Base-by-base conservation (phyloP, 106 monocot genomes). In the Acanthochlamys bracteata region DNA sequence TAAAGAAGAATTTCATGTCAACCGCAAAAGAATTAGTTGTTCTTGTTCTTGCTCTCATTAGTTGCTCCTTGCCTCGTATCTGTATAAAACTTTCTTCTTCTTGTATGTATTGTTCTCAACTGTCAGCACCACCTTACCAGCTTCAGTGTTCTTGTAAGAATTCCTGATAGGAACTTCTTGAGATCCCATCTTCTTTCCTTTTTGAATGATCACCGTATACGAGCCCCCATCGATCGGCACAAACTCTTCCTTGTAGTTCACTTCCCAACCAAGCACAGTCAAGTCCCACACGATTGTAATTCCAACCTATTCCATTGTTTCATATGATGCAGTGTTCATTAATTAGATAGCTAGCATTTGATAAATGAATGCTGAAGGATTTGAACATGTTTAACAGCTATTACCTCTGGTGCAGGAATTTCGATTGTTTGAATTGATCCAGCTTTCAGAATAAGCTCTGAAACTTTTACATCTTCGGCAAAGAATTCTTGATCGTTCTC, bases 201-300 rank as follows among this genome's bases (percentile, higher is more conserved):
- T 90, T 68, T 72, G 73, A 42, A 81, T 59, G 41, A 83, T 69
- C n/a, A 83, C 53, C 16, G 82, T 77, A 66, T 78, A 83, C 1
- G 78, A 78, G 20, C 78, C 78, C 58, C 78, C 78, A 40, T 83
- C 82, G 20, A 24, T 61, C 9, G 82, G 78, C 24, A 78, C 64
- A 21, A 83, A 83, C 53, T 83, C 82, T 43, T 78, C 82, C 52
- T 83, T 83, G 78, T 83, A 83, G 68, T 66, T 78, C 74, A 83
- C 82, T 21, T 83, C 82, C 82, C 82, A 83, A 11, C 82, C 78
- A 54, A 83, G 20, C 60, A 83, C 82, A 23, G 62, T 66, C 60
- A 83, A 4, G 20, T 83, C 78, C 82, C 78, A 83, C 1, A 75
- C 15, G 15, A 78, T 17, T 8, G 70, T 78, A 51, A 78, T 67